Conservation (phyloP, 305 asterid species). For the Nicotiana rustica region DNA sequence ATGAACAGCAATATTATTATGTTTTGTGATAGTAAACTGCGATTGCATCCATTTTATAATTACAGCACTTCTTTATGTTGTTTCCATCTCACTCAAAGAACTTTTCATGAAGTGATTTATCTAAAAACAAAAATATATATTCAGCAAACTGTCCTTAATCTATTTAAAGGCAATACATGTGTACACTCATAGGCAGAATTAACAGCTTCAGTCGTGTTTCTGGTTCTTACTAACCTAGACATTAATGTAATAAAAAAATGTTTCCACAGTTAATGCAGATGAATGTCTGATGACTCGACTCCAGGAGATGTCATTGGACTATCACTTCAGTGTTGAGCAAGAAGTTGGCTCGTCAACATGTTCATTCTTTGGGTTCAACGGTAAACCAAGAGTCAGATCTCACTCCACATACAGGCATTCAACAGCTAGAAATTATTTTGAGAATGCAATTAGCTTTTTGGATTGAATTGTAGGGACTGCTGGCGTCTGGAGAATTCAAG, state of each 20-base stretch:
- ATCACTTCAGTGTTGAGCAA: constrained; percentile 87
- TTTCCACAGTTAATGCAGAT: constrained; percentile 73
- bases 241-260: constrained; percentile 33
- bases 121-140: background rate
- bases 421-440: constrained; percentile 35
- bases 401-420: constrained; percentile 31
- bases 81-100: background rate
- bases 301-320: constrained; percentile 85
- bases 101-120: background rate
- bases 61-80: background rate
- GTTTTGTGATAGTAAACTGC: background rate
- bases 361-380: constrained; percentile 85
- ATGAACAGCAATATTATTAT: background rate
- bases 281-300: constrained; percentile 92
- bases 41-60: constrained; percentile 11
- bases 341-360: constrained; percentile 94
- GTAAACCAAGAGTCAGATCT: constrained; percentile 49
- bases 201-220: background rate
- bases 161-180: background rate
- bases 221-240: constrained; percentile 11
- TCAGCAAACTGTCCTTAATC: constrained; percentile 9
- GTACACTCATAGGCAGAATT: background rate
- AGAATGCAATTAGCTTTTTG: constrained; percentile 39
- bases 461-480: constrained; percentile 72
- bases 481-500: constrained; percentile 82